These are phyloP conservation scores for Talaromyces verruculosus DNA, from an alignment of 2,329 filamentous ascomycete genomes.

Conservation along the genomic window DNA sequence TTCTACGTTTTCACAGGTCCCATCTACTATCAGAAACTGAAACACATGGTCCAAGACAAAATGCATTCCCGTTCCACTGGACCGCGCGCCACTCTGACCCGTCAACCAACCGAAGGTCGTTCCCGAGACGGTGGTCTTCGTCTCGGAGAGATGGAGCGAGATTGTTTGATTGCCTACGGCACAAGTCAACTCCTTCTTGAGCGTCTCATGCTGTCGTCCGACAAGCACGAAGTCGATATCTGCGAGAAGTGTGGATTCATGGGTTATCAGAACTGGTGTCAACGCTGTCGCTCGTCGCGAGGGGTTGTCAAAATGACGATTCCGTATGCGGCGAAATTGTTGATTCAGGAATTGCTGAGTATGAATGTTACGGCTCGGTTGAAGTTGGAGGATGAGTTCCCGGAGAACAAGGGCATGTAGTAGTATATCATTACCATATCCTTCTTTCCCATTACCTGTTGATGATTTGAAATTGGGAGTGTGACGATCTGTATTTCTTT, in stretches of 20 bases:
- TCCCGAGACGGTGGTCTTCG: constrained; percentile 88
- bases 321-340: constrained; percentile 93
- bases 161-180: constrained; percentile 96
- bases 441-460: not conserved
- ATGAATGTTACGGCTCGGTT: constrained; percentile 98
- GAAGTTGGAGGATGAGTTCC: constrained; percentile 92
- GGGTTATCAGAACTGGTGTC: constrained; percentile 92
- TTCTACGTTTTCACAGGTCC: constrained; percentile 98
- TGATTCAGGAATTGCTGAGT: constrained; percentile 93
- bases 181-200: constrained; percentile 89
- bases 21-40: constrained; percentile 98
- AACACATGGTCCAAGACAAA: constrained; percentile 99
- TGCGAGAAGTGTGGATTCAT: constrained; percentile 94
- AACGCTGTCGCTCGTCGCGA: constrained; percentile 82
- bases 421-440: constrained; percentile 22
- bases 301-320: constrained; percentile 91
- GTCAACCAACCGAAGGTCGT: constrained; percentile 93
- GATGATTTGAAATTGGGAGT: not conserved
- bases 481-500: not conserved
- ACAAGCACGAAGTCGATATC: constrained; percentile 87
- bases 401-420: constrained; percentile 47
- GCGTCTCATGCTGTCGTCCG: constrained; percentile 89
- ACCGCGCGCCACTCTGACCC: constrained; percentile 84
- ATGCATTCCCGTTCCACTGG: constrained; percentile 96
- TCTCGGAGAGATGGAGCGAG: constrained; percentile 97